Conservation (phyloP, 352 stramenopile genomes). For the Saprolegnia parasitica region DNA sequence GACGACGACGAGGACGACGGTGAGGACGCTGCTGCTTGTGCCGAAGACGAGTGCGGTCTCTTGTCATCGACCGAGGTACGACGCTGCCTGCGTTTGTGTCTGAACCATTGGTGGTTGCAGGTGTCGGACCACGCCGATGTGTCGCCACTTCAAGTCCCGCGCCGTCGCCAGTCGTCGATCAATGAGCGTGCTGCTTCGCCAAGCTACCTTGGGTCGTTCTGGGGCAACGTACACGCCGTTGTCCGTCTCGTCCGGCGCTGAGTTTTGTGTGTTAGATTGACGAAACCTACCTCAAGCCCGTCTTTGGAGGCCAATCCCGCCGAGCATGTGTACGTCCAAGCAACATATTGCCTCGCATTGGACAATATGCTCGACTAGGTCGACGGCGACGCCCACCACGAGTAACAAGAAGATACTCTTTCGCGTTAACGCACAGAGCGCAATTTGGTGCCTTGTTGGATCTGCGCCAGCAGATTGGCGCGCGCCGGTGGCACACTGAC, state of each 20-base stretch:
- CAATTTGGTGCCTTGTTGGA: constrained; percentile 5
- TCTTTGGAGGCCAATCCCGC: constrained; percentile 49
- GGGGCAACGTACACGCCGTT: constrained; percentile 42
- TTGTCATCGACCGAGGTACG: constrained; percentile 17
- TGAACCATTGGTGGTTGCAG: constrained; percentile 19
- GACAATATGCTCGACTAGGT: background rate
- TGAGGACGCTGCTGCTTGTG: background rate
- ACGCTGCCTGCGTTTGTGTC: background rate
- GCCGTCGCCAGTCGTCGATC: constrained; percentile 7
- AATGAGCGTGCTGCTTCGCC: constrained; percentile 24
- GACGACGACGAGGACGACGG: constrained; percentile 19
- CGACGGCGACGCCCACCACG: background rate
- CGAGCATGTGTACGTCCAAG: background rate
- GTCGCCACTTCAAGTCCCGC: constrained; percentile 9
- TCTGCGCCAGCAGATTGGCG: constrained; percentile 6
- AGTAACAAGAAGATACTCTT: background rate
- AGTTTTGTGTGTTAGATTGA: constrained; percentile 40
- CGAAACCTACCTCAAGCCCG: constrained; percentile 59
- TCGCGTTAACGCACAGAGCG: background rate
- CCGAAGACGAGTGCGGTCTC: constrained; percentile 22
- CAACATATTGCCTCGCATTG: background rate
- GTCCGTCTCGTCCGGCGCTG: background rate
- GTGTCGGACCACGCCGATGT: constrained; percentile 38
- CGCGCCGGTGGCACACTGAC: background rate
- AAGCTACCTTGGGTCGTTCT: constrained; percentile 54